Evolutionary conservation across 352 stramenopile species (phyloP), one percentile per base, ranked within the genome.

Genomic region (Pythium oligandrum): DNA sequence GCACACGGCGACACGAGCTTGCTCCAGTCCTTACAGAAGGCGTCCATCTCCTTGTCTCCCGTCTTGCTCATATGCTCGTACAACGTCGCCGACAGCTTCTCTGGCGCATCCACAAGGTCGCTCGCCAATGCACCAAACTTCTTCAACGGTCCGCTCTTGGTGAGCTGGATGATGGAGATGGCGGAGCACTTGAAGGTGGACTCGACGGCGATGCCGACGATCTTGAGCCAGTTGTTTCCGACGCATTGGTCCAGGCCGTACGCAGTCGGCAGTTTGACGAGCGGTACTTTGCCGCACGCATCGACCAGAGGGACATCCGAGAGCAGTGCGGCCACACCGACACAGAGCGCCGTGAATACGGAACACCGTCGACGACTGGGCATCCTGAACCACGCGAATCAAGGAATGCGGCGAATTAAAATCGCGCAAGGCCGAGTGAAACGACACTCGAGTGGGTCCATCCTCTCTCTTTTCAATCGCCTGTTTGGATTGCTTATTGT

Each of bases 11-110:
- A 66, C 4, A 82, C 31, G 4, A 71, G 58, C 10, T n/a, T 44
- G 44, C 63, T 71, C 32, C 73, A 61, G 45, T 73, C 70, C 40
- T 63, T 62, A 44, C 74, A 85, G 40, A 85, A 71, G 35, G 64
- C 63, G 39, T 72, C 66, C 42, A 82, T 63, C 3, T 67, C 46
- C 12, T 61, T 52, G n/a, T 61, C 52, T 7, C 11, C 70, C 35
- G 72, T 71, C 47, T 44, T 55, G 0, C 50, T 52, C 71, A 85
- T 82, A 53, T 71, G 71, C 10, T 73, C 59, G 57, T 85, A 82
- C 4, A 85, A 39, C 32, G 72, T 45, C 5, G 58, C 44, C 7
- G 71, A 82, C 7, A 85, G 45, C 12, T 71, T 55, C 6, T 61
- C 48, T 11, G 74, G 74, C 4, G 40, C 59, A 9, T 59, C 59